A percentile compares a stretch with the other conserved stretches of the same genome.
Conservation (phyloP, 306 rosid genomes). For the cucumber (Cucumis sativus) region DNA sequence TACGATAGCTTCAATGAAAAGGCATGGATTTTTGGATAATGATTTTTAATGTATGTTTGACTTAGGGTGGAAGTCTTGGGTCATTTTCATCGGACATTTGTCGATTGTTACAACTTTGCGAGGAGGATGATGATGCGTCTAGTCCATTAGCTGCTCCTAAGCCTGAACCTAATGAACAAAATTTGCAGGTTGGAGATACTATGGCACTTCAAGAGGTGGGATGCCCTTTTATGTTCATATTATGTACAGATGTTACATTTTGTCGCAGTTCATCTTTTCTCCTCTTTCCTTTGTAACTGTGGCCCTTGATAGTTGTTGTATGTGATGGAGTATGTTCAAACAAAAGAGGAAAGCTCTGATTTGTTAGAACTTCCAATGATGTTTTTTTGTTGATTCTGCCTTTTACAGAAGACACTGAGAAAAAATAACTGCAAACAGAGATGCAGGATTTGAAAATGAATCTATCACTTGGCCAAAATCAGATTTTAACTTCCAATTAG, state of each 20-base stretch:
- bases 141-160: slow-evolving; percentile 81
- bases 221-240: background rate
- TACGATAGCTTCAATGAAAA: slow-evolving; percentile 13
- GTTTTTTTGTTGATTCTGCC: background rate
- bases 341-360: background rate
- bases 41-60: slow-evolving; percentile 23
- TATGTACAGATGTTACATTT: slow-evolving; percentile 1
- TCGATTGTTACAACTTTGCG: slow-evolving; percentile 76
- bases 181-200: slow-evolving; percentile 47
- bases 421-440: background rate
- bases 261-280: background rate
- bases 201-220: slow-evolving; percentile 52
- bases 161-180: slow-evolving; percentile 74
- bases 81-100: slow-evolving; percentile 96
- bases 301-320: background rate
- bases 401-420: background rate
- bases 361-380: background rate
- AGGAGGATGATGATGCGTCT: slow-evolving; percentile 98
- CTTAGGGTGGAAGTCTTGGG: slow-evolving; percentile 86
- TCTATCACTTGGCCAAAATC: background rate
- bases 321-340: background rate
- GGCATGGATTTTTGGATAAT: slow-evolving; percentile 32
- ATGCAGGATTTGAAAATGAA: background rate
- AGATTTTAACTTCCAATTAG: background rate
- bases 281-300: background rate